A percentile compares a stretch with the other conserved stretches of the same genome.
phyloP scores from a whole-genome alignment of 1,284 basidiomycete genomes.

The Rhodofomes roseus region DNA sequence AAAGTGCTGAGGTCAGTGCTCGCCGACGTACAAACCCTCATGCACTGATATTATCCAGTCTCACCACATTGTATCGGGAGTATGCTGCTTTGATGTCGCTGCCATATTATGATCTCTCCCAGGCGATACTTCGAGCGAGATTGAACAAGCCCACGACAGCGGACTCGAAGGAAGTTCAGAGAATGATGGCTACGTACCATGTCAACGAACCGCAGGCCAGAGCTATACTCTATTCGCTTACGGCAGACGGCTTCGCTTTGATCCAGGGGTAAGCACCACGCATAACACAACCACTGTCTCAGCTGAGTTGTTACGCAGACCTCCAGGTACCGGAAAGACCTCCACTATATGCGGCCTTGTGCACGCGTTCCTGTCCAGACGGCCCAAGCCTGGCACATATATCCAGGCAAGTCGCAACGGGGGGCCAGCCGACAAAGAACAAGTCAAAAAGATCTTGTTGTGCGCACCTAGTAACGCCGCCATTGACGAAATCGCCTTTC shows the following conservation, averaged over 20 bases:
- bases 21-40: not conserved
- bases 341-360: slow-evolving; percentile 97
- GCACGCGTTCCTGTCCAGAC: slow-evolving; percentile 72
- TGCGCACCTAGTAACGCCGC: slow-evolving; percentile 99
- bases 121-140: slow-evolving; percentile 67
- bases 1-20: slow-evolving; percentile 77
- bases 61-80: slow-evolving; percentile 91
- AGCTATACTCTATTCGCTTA: slow-evolving; percentile 80
- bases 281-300: not conserved
- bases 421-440: slow-evolving; percentile 43
- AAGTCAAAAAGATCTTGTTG: slow-evolving; percentile 77
- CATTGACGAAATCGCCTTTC: slow-evolving; percentile 93
- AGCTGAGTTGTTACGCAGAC: slow-evolving; percentile 44
- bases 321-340: slow-evolving; percentile 98
- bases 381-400: slow-evolving; percentile 43
- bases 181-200: slow-evolving; percentile 67
- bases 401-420: slow-evolving; percentile 44
- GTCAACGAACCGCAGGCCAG: slow-evolving; percentile 95
- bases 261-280: slow-evolving; percentile 83
- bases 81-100: slow-evolving; percentile 85
- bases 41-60: slow-evolving; percentile 39
- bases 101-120: slow-evolving; percentile 78
- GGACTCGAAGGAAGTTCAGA: slow-evolving; percentile 53
- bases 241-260: slow-evolving; percentile 79
- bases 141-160: slow-evolving; percentile 47